Evolutionary conservation across 73 alveolate species (phyloP).

Genomic region (Stentor roeselii): DNA sequence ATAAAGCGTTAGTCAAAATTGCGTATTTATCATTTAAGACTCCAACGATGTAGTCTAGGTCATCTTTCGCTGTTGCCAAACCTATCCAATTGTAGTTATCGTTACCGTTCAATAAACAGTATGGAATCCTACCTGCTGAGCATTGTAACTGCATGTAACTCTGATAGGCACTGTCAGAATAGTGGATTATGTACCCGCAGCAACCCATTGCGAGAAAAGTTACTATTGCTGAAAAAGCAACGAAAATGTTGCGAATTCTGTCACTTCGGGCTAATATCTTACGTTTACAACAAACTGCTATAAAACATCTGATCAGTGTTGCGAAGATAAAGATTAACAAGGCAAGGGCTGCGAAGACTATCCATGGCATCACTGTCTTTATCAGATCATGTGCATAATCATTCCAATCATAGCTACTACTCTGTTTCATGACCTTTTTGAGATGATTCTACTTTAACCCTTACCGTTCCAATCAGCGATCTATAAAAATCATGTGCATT

Average conservation of each 20-base stretch:
- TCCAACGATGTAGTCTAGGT: not conserved
- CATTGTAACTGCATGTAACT: not conserved
- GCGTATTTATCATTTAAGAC: not conserved
- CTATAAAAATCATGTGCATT: not conserved
- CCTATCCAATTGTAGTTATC: constrained; percentile 10
- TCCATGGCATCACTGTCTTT: not conserved
- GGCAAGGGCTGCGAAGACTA: not conserved
- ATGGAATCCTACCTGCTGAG: not conserved
- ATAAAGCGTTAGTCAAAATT: not conserved
- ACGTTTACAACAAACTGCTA: not conserved
- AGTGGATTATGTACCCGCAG: not conserved
- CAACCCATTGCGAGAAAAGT: not conserved
- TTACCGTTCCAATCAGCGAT: not conserved
- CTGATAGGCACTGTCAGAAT: constrained; percentile 18
- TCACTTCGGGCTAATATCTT: not conserved
- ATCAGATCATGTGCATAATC: constrained; percentile 3
- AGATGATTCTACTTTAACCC: constrained; percentile 9
- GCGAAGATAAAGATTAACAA: constrained; percentile 7
- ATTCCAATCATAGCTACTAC: not conserved
- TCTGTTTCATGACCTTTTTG: not conserved
- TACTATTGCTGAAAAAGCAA: not conserved
- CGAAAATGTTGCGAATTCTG: not conserved
- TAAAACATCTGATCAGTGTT: not conserved
- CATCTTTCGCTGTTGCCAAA: not conserved
- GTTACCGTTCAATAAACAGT: not conserved